Percentiles rank a stretch among this genome's conserved stretches.
phyloP scores from a whole-genome alignment of 2,329 filamentous ascomycete genomes.

The Verticillium nubilum region DNA sequence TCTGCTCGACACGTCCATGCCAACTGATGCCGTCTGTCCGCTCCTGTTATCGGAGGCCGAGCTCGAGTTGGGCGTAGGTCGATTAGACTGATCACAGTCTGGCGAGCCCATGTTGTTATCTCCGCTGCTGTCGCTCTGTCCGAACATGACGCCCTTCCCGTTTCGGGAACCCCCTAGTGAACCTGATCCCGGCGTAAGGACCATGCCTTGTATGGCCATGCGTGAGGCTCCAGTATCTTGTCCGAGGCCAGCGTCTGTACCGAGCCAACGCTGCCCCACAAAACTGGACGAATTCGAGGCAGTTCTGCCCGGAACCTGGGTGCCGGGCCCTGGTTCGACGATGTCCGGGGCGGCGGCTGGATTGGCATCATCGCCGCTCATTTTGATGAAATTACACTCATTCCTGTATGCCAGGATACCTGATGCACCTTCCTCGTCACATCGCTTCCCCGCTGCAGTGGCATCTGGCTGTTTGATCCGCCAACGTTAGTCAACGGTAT shows the following conservation, averaged over 20 bases:
- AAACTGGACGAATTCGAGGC: conserved; percentile 19
- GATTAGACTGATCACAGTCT: conserved; percentile 43
- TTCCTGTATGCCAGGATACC: conserved; percentile 40
- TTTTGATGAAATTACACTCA: conserved; percentile 38
- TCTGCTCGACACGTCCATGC: conserved; percentile 28
- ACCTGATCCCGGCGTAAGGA: conserved; percentile 10
- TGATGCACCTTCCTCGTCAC: conserved; percentile 7
- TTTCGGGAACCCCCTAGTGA: conserved; percentile 11
- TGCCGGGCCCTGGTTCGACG: conserved; percentile 28
- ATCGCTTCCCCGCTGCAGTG: neutral
- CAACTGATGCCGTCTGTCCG: conserved; percentile 10
- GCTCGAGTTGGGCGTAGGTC: conserved; percentile 57
- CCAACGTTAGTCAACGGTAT: neutral
- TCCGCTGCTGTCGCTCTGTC: conserved; percentile 35
- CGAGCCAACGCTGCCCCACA: conserved; percentile 29
- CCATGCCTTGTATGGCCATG: conserved; percentile 9
- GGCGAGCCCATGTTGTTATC: conserved; percentile 42
- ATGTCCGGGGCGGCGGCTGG: conserved; percentile 31
- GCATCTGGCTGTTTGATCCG: neutral
- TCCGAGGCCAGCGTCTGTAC: conserved; percentile 27
- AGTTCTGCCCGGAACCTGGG: conserved; percentile 14
- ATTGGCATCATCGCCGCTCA: conserved; percentile 33
- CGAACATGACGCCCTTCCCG: conserved; percentile 29
- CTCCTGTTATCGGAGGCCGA: conserved; percentile 37
- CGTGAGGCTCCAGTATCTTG: conserved; percentile 4